Conservation (phyloP, 257 asterid species). For the Solanum clarkiae region DNA sequence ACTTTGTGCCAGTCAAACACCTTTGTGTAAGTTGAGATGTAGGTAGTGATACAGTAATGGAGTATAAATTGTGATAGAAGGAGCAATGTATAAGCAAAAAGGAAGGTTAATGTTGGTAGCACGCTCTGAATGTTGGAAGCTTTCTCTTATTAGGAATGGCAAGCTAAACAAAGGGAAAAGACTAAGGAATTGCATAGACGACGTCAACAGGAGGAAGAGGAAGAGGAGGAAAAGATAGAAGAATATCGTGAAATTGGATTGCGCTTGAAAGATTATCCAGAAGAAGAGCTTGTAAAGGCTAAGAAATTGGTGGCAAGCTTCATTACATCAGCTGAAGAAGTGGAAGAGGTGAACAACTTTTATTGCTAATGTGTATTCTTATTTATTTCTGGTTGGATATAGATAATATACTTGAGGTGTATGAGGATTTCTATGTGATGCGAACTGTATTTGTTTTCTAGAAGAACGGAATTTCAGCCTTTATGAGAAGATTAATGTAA, state of each 20-base stretch:
- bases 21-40: background rate
- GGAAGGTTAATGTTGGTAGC: background rate
- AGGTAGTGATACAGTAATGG: background rate
- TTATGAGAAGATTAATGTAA: background rate
- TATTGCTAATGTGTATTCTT: background rate
- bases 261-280: constrained; percentile 56
- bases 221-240: constrained; percentile 72
- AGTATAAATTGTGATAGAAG: background rate
- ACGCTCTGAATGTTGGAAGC: constrained; percentile 3
- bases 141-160: constrained; percentile 75
- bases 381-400: background rate
- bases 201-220: constrained; percentile 65
- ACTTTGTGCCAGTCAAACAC: background rate
- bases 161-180: constrained; percentile 84
- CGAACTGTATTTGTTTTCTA: background rate
- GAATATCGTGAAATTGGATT: constrained; percentile 72
- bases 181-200: constrained; percentile 59
- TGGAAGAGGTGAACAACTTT: constrained; percentile 57
- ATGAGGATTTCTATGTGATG: background rate
- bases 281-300: constrained; percentile 61
- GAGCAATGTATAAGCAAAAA: background rate
- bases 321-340: constrained; percentile 84
- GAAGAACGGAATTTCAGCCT: background rate
- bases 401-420: background rate
- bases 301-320: constrained; percentile 82